Percentiles rank a stretch among this genome's conserved stretches.
Evolutionary conservation across 148 eudicot genomes (phyloP).

Genomic region (Chenopodium berlandieri): DNA sequence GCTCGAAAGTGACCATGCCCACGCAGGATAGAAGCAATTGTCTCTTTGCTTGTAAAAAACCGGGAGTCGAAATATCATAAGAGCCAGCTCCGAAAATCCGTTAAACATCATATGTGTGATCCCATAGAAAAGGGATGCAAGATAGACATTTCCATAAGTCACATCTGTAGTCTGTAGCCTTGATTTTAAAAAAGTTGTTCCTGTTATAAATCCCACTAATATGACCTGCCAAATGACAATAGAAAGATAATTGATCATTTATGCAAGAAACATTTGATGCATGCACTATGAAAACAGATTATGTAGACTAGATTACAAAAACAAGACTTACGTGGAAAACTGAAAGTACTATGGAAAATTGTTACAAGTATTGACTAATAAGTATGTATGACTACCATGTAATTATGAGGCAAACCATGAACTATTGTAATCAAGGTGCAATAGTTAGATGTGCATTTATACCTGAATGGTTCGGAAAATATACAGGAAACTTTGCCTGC

Average conservation of each 20-base stretch:
- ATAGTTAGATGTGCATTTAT: background rate
- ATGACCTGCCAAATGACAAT: conserved; percentile 48
- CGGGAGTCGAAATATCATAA: conserved; percentile 74
- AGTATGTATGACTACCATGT: background rate
- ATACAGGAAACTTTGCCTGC: conserved; percentile 71
- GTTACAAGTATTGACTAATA: background rate
- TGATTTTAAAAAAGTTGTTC: conserved; percentile 59
- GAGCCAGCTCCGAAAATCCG: conserved; percentile 82
- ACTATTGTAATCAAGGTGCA: background rate
- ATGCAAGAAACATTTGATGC: background rate
- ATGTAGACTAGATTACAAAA: background rate
- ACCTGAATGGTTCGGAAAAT: conserved; percentile 80
- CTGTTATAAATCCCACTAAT: conserved; percentile 59
- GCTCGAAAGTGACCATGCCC: conserved; percentile 77
- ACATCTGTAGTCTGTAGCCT: conserved; percentile 56
- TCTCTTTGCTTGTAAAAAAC: conserved; percentile 91
- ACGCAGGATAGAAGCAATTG: conserved; percentile 74
- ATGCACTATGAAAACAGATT: background rate
- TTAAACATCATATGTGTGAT: conserved; percentile 80
- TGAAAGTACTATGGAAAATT: background rate
- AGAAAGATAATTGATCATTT: background rate
- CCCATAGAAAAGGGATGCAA: conserved; percentile 64
- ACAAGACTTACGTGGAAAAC: background rate
- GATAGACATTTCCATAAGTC: conserved; percentile 58
- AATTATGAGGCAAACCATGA: background rate